phyloP scores from a whole-genome alignment of 2,329 filamentous ascomycete genomes.

The Hymenoscyphus occultus region DNA sequence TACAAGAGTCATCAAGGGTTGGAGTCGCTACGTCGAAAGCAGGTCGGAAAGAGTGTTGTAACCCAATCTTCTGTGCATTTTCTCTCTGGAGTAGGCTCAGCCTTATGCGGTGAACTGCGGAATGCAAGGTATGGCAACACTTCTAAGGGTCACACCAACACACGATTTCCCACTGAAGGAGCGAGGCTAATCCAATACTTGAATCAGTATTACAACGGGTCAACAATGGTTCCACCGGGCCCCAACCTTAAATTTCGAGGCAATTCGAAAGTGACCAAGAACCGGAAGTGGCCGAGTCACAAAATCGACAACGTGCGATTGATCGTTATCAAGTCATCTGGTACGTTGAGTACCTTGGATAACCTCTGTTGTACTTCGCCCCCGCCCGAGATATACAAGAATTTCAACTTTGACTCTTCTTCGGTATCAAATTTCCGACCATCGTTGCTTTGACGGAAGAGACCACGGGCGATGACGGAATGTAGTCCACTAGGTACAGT shows the following conservation, averaged over 20 bases:
- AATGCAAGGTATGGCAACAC: neutral
- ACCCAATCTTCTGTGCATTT: neutral
- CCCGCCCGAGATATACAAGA: neutral
- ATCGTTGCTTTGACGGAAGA: neutral
- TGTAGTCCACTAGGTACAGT: neutral
- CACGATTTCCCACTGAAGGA: neutral
- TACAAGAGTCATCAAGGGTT: neutral
- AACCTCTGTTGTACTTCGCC: neutral
- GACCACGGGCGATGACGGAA: neutral
- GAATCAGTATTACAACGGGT: neutral
- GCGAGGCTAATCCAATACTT: neutral
- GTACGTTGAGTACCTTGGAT: neutral
- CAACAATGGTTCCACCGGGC: neutral
- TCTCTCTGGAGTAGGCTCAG: neutral
- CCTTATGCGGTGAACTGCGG: neutral
- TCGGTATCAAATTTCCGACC: neutral
- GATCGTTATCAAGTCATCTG: neutral
- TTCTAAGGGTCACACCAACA: neutral
- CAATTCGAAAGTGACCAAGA: neutral
- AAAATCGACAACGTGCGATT: neutral
- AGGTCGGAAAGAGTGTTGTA: neutral
- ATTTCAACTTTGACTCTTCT: neutral
- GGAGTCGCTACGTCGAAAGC: neutral
- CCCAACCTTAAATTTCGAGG: neutral
- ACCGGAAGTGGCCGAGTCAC: neutral